phyloP scores from a whole-genome alignment of 257 asterid genomes.

The Solanum dulcamara region DNA sequence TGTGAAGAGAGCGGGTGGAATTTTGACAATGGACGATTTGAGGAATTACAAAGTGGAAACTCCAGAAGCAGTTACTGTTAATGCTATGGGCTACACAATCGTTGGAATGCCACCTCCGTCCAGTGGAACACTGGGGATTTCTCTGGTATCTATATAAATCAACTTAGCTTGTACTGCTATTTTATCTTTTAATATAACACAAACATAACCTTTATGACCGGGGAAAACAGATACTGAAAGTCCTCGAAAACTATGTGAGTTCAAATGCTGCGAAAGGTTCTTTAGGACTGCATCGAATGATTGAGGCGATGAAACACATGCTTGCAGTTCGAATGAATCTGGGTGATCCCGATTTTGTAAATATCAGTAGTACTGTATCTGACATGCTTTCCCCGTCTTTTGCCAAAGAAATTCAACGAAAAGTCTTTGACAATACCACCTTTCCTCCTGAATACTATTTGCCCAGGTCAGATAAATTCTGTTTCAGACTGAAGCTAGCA shows the following conservation, averaged over 20 bases:
- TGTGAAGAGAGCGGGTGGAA: constrained; percentile 68
- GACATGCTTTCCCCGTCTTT: constrained; percentile 77
- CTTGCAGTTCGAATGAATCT: constrained; percentile 66
- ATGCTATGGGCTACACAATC: constrained; percentile 62
- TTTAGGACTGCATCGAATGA: constrained; percentile 73
- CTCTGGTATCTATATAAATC: constrained; percentile 45
- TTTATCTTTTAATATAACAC: background rate
- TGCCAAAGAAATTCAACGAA: constrained; percentile 36
- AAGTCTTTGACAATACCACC: constrained; percentile 77
- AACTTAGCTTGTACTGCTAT: background rate
- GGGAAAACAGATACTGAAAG: constrained; percentile 52
- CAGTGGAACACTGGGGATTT: constrained; percentile 71
- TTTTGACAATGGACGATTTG: constrained; percentile 72
- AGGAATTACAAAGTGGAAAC: constrained; percentile 48
- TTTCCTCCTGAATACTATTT: constrained; percentile 81
- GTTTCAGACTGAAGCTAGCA: background rate
- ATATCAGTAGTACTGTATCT: constrained; percentile 28
- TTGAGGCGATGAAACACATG: constrained; percentile 84
- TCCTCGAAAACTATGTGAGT: constrained; percentile 41
- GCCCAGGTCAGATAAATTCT: constrained; percentile 32
- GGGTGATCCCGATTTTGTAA: constrained; percentile 68
- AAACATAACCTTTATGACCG: background rate
- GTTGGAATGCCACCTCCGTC: constrained; percentile 97
- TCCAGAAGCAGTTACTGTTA: constrained; percentile 39
- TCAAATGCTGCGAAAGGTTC: constrained; percentile 41